A percentile compares a stretch with the other conserved stretches of the same genome.
These are phyloP conservation scores for Bipolaris cookei DNA, from an alignment of 2,329 filamentous ascomycete species.

Conservation along the genomic window DNA sequence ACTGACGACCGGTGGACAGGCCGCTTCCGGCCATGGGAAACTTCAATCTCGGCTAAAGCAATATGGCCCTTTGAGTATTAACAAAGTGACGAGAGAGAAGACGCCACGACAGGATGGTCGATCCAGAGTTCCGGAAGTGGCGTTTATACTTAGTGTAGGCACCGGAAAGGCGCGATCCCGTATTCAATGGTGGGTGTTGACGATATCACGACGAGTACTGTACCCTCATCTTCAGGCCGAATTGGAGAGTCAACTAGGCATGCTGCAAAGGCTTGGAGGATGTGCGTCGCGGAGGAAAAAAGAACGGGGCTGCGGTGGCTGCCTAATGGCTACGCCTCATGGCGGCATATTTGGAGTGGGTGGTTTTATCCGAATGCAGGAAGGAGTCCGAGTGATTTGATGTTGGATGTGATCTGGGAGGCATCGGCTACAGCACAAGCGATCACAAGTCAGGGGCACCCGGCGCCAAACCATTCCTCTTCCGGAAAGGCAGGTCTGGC, in stretches of 20 bases:
- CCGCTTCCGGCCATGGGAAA: constrained; percentile 23
- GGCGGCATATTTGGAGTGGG: constrained; percentile 3
- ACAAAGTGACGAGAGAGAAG: not conserved
- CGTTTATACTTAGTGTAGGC: not conserved
- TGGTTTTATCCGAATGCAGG: constrained; percentile 21
- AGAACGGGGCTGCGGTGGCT: constrained; percentile 10
- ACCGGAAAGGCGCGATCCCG: not conserved
- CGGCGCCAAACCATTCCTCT: constrained; percentile 11
- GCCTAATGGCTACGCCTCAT: constrained; percentile 14
- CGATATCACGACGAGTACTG: not conserved
- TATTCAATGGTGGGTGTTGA: constrained; percentile 1
- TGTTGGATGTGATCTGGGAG: constrained; percentile 14
- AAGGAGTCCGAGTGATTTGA: constrained; percentile 10
- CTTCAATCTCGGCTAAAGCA: constrained; percentile 36
- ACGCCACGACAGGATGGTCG: constrained; percentile 21
- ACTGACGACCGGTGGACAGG: constrained; percentile 31
- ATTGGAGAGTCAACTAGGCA: not conserved
- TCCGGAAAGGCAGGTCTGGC: not conserved
- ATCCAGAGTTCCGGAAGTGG: constrained; percentile 23
- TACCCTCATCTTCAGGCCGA: not conserved
- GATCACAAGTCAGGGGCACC: constrained; percentile 19
- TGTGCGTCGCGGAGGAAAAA: not conserved
- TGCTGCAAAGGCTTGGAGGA: constrained; percentile 3
- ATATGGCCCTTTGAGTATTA: constrained; percentile 4
- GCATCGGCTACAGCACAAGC: constrained; percentile 11